Evolutionary conservation across 768 basidiomycete genomes (phyloP), one percentile per base, ranked within the genome.

Genomic region (Rhizopogon vesiculosus): DNA sequence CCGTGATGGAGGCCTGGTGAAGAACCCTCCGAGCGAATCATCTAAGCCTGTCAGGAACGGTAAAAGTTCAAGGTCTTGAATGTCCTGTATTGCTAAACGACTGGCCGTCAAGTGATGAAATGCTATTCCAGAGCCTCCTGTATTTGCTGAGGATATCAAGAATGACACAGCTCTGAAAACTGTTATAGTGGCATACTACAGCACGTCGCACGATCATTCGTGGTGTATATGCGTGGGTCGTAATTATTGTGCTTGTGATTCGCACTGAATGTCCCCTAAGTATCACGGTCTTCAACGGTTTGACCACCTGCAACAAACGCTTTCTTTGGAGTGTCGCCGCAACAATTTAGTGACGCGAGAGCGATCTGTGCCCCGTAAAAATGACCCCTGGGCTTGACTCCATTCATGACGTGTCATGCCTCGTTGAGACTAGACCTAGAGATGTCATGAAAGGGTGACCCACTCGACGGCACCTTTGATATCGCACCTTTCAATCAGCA

Each of bases 71-170:
- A 87, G 77, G 89, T 84, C 55, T 55, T 64, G 43, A 29, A 16
- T 19, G 10, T 42, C 10, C 19, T 19, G n/a, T 25, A 13, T 42
- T 18, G 15, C 48, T 9, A 55, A 42, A n/a, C 22, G 16, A 19
- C 10, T 48, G 48, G 40, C 25, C 28, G 9, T 35, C 33, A 28
- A 43, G 33, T 8, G 31, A 7, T 16, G 8, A n/a, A 29, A 44
- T 2, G 73, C 87, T n/a, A 88, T 98, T 50, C 96, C 94, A 0
- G 94, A 96, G 66, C 78, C 97, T 2, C 95, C 94, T 13, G 93
- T 87, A 1, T 97, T 98, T 69, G 78, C 92, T 1, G 89, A 94
- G 2, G 84, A 93, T 66, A 77, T 96, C 67, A 89, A 85, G 74
- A 74, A 70, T 45, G 84, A 82, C 56, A 66, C 69, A 0, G 71